Percentiles rank a stretch among this genome's conserved stretches.
Evolutionary conservation across 352 stramenopile species (phyloP).

Genomic region (Pythium rishiriense): DNA sequence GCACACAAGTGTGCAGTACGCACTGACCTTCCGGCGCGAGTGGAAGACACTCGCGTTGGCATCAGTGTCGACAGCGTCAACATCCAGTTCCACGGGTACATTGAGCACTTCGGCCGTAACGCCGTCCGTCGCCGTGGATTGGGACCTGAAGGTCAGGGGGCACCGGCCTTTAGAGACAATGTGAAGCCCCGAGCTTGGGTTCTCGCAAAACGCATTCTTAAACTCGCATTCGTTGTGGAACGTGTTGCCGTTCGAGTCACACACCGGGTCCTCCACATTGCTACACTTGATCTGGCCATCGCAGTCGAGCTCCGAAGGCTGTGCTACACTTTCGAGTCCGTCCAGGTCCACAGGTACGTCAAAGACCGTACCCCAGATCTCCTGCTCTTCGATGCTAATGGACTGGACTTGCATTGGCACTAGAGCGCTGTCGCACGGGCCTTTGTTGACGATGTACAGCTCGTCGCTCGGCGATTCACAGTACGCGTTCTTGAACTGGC

Average conservation of each 20-base stretch:
- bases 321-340: neutral
- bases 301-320: neutral
- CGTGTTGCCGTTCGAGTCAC: constrained; percentile 54
- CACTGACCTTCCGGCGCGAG: neutral
- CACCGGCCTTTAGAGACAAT: constrained; percentile 15
- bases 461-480: constrained; percentile 37
- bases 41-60: neutral
- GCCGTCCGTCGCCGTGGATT: neutral
- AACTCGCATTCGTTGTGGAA: constrained; percentile 62
- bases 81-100: constrained; percentile 15
- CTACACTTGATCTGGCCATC: constrained; percentile 27
- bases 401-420: constrained; percentile 9
- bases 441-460: constrained; percentile 21
- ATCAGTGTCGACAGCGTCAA: constrained; percentile 7
- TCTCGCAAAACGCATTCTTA: constrained; percentile 46
- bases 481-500: constrained; percentile 46
- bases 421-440: neutral
- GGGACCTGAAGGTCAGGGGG: neutral
- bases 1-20: constrained; percentile 24
- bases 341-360: constrained; percentile 33
- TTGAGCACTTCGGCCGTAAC: constrained; percentile 11
- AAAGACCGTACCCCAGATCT: constrained; percentile 21
- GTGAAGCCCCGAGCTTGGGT: constrained; percentile 29
- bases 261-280: constrained; percentile 46
- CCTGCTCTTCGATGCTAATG: neutral